Evolutionary conservation across 225 moss, liverwort and hornwort genomes (phyloP), one percentile per base, ranked within the genome.

Genomic region (Pseudisothecium myosuroides): DNA sequence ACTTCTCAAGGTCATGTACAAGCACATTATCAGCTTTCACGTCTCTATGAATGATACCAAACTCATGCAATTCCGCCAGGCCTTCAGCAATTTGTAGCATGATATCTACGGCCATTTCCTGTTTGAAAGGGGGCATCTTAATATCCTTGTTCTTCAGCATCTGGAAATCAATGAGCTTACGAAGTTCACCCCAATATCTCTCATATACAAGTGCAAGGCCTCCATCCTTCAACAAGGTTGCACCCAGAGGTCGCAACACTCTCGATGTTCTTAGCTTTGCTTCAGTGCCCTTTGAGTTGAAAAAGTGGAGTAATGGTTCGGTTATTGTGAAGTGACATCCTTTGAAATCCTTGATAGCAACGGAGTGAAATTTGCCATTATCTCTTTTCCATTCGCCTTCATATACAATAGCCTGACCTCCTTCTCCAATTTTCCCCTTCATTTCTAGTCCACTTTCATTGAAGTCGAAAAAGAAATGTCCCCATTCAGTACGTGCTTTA

Each of bases 381-480:
- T 32, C 21, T 32, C 16, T 19, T 71, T 22, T 58, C 84, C 71
- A 84, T 39, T 71, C 3, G 31, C 71, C 84, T 84, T 58, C 32
- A 16, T 6, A 16, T 14, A 84, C 0, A 6, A 0, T 0, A 41
- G 29, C 2, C 15, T 31, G 1, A 37, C 2, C 2, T 41, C 69
- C 41, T 21, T 1, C 2, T 20, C 1, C 0, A 0, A 69, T 0
- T 41, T 0, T 0, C 1, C 0, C 14, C 41, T 68, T 54, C 0
- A 84, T 12, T 56, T 69, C 7, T 1, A 69, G 32, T 84, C n/a
- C 69, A 56, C 56, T 23, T 68, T 41, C 22, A 20, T 16, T 3
- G 29, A 71, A 52, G 69, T 84, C 69, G 15, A 69, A 71, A 84
- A 69, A 84, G 29, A 84, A 84, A 55, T 56, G 41, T 22, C 69